Percentiles rank a stretch among this genome's conserved stretches.
Conservation (phyloP, 23 red algal species). For the Gracilaria vermiculophylla region DNA sequence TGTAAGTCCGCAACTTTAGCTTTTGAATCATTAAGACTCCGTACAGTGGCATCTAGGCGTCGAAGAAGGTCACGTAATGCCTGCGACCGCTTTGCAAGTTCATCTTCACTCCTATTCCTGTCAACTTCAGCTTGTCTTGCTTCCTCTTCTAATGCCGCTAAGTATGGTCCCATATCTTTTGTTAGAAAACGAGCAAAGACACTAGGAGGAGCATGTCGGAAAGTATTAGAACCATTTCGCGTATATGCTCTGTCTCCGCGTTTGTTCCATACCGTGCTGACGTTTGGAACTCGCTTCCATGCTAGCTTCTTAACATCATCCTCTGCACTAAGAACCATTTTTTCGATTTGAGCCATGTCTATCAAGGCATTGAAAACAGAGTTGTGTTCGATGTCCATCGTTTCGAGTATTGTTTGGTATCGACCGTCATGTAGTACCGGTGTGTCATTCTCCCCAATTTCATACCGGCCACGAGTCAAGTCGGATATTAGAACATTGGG, state of each 20-base stretch:
- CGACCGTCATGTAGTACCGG: conserved; percentile 20
- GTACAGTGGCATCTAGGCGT: not conserved
- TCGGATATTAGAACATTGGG: conserved; percentile 38
- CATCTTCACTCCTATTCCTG: not conserved
- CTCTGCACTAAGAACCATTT: conserved; percentile 44
- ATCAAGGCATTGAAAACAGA: conserved; percentile 80
- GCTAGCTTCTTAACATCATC: conserved; percentile 37
- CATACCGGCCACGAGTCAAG: conserved; percentile 32
- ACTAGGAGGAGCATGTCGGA: conserved; percentile 20
- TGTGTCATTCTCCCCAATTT: not conserved
- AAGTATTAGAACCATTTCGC: conserved; percentile 41
- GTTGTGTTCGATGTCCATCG: conserved; percentile 39
- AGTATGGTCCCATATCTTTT: conserved; percentile 48
- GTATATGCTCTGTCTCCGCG: conserved; percentile 46
- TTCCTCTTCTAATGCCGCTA: conserved; percentile 27
- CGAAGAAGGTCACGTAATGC: not conserved
- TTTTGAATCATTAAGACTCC: not conserved
- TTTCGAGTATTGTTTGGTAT: conserved; percentile 58
- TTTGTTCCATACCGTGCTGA: conserved; percentile 47
- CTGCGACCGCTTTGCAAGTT: not conserved
- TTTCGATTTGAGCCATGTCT: conserved; percentile 79
- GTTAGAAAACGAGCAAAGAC: conserved; percentile 25
- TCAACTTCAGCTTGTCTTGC: not conserved
- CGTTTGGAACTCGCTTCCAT: conserved; percentile 34
- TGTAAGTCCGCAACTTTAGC: not conserved